Conservation (phyloP, 306 rosid species). For the Vigna unguiculata region DNA sequence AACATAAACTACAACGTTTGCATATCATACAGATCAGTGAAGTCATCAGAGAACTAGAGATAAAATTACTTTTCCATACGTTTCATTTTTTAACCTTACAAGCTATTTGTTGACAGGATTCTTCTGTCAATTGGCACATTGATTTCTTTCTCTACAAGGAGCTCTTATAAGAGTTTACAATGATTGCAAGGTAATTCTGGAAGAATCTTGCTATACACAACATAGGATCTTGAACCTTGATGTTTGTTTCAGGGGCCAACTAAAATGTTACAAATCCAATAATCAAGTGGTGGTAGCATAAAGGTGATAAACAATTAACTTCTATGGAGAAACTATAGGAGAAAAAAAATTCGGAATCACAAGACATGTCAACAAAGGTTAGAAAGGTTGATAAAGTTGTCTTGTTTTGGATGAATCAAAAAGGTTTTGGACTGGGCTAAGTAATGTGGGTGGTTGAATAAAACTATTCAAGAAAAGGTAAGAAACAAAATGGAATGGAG, state of each 20-base stretch:
- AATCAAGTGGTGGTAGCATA: background rate
- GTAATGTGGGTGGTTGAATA: background rate
- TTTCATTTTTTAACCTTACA: background rate
- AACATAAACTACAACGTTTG: background rate
- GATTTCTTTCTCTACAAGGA: background rate
- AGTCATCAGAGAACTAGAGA: background rate
- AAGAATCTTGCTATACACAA: background rate
- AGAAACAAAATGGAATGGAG: background rate
- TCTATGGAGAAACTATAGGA: background rate
- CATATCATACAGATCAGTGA: background rate
- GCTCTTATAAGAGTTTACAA: background rate
- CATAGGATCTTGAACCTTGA: background rate
- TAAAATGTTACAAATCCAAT: background rate
- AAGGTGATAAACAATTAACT: background rate
- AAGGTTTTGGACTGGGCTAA: background rate
- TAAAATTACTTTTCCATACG: background rate
- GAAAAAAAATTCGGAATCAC: background rate
- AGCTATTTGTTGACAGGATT: constrained; percentile 4
- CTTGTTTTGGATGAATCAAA: background rate
- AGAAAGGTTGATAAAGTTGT: too few relatives aligned
- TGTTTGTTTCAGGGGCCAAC: background rate
- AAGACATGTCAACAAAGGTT: background rate
- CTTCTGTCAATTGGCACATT: background rate
- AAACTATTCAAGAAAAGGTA: too few relatives aligned
- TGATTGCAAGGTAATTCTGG: background rate